Conservation (phyloP, 768 basidiomycete genomes). For the Chalciporus pseudorubinellus region DNA sequence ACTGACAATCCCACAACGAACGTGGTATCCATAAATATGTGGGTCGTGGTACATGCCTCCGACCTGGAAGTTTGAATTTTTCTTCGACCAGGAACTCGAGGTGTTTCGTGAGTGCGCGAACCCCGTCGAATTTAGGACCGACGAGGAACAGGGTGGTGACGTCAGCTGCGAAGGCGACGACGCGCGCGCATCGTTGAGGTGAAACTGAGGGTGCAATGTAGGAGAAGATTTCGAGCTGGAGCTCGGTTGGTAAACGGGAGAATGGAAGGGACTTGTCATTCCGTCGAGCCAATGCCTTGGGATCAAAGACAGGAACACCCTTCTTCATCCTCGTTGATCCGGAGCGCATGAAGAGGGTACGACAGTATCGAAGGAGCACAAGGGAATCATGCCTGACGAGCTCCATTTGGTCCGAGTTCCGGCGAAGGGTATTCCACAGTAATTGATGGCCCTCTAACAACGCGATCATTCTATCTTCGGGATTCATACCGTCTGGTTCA, state of each 20-base stretch:
- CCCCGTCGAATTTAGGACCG: constrained; percentile 19
- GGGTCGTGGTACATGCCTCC: background rate
- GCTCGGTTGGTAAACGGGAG: constrained; percentile 45
- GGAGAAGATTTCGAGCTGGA: constrained; percentile 51
- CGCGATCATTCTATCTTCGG: too few species aligned
- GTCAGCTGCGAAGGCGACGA: constrained; percentile 47
- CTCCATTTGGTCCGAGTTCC: constrained; percentile 44
- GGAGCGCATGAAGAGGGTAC: constrained; percentile 41
- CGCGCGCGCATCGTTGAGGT: constrained; percentile 44
- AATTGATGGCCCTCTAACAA: constrained; percentile 20
- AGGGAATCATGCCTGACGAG: constrained; percentile 43
- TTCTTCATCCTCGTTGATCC: background rate
- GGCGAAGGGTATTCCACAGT: constrained; percentile 34
- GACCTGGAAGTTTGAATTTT: background rate
- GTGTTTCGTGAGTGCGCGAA: background rate
- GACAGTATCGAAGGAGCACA: constrained; percentile 42
- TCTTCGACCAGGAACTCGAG: background rate
- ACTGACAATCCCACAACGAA: constrained; percentile 14
- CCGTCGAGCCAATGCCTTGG: background rate
- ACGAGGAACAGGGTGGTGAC: constrained; percentile 41
- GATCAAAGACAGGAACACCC: background rate
- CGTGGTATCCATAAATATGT: constrained; percentile 31
- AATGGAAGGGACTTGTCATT: constrained; percentile 25
- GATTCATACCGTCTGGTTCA: constrained; percentile 15
- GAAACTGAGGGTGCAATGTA: constrained; percentile 53